phyloP scores from a whole-genome alignment of 1,284 basidiomycete genomes.

The Boletellus dicymbophilus region DNA sequence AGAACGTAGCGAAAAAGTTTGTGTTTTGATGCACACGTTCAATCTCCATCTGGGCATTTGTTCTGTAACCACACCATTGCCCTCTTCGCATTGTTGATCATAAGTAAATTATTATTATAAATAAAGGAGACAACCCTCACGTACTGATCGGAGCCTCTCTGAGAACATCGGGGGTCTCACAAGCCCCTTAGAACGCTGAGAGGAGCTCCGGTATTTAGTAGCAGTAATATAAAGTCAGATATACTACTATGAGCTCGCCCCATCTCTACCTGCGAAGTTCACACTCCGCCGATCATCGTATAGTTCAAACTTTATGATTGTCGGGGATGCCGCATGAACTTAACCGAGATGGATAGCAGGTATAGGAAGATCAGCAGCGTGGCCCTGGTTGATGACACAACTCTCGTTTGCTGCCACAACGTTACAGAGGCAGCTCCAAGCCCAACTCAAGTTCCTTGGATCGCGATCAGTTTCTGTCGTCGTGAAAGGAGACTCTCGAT shows the following conservation, averaged over 20 bases:
- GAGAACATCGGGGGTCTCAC: no score
- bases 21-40: background rate
- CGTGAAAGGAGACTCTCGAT: background rate
- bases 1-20: no score
- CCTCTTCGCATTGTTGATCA: background rate
- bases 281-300: no score
- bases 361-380: background rate
- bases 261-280: no score
- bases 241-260: no score
- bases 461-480: slow-evolving; percentile 1
- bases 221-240: no score
- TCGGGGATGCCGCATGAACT: slow-evolving; percentile 3
- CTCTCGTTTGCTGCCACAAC: slow-evolving; percentile 5
- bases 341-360: background rate
- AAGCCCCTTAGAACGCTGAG: no score
- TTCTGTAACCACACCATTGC: background rate
- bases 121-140: no score
- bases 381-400: background rate
- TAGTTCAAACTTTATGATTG: slow-evolving; percentile 2
- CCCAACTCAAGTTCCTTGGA: slow-evolving; percentile 5
- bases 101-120: background rate
- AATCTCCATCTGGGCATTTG: background rate
- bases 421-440: slow-evolving; percentile 1
- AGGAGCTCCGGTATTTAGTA: no score
- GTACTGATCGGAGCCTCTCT: no score